Percentiles rank a stretch among this genome's conserved stretches.
phyloP scores from a whole-genome alignment of 495 filamentous ascomycete genomes.

The Penicillium pulvis region DNA sequence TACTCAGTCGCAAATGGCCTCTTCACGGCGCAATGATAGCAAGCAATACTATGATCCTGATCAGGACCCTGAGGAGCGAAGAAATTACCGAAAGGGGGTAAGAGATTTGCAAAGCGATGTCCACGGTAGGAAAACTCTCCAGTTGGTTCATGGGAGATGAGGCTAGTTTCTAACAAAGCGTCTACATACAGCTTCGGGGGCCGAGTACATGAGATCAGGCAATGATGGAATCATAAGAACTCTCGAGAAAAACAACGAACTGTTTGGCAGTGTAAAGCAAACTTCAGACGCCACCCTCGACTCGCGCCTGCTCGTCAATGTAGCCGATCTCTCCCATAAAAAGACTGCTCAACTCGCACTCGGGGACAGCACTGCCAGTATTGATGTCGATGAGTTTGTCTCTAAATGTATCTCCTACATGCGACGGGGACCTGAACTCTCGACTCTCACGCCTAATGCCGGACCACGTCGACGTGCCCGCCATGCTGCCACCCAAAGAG shows the following conservation, averaged over 20 bases:
- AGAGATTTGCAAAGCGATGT: slow-evolving; percentile 69
- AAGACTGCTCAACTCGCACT: slow-evolving; percentile 69
- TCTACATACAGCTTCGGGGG: slow-evolving; percentile 56
- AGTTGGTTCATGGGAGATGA: not conserved
- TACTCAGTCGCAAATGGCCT: slow-evolving; percentile 30
- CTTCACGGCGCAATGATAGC: slow-evolving; percentile 27
- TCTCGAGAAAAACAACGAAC: slow-evolving; percentile 62
- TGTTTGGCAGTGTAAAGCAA: slow-evolving; percentile 75
- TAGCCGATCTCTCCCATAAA: slow-evolving; percentile 75
- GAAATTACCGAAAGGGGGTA: slow-evolving; percentile 65
- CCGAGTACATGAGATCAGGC: slow-evolving; percentile 62
- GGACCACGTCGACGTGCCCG: slow-evolving; percentile 33
- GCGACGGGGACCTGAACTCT: slow-evolving; percentile 55
- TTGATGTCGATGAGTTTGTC: slow-evolving; percentile 93
- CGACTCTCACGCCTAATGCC: slow-evolving; percentile 18
- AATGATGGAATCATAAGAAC: slow-evolving; percentile 64
- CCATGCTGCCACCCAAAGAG: slow-evolving; percentile 32
- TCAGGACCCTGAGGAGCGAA: slow-evolving; percentile 77
- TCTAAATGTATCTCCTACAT: slow-evolving; percentile 90
- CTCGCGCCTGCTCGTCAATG: slow-evolving; percentile 75
- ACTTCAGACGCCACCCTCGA: slow-evolving; percentile 93
- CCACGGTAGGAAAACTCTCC: slow-evolving; percentile 49
- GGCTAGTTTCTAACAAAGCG: slow-evolving; percentile 11
- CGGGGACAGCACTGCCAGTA: slow-evolving; percentile 65
- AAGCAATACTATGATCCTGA: slow-evolving; percentile 80